phyloP scores from a whole-genome alignment of 2,329 filamentous ascomycete species.

The Verticillium longisporum region DNA sequence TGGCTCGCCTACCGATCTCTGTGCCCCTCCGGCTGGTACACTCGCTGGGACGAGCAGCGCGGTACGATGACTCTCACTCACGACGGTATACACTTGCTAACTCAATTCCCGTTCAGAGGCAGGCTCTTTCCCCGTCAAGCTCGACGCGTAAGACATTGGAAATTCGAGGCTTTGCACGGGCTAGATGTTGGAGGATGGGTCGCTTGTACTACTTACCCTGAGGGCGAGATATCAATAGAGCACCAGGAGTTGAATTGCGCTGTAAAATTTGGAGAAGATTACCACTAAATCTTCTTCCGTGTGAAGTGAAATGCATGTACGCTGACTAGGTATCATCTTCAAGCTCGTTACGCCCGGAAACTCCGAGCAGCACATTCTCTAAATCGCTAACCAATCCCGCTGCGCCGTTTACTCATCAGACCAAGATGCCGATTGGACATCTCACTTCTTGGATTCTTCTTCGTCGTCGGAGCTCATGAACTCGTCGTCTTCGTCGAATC shows the following conservation, averaged over 20 bases:
- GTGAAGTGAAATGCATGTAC: not conserved
- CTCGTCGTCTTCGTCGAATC: conserved; percentile 75
- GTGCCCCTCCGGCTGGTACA: conserved; percentile 90
- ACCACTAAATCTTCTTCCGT: not conserved
- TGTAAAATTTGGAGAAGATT: not conserved
- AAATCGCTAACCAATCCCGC: not conserved
- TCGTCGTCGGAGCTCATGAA: conserved; percentile 65
- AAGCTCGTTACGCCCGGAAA: not conserved
- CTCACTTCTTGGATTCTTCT: conserved; percentile 26
- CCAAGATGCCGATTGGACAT: not conserved
- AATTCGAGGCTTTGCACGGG: conserved; percentile 6
- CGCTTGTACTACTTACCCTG: conserved; percentile 29
- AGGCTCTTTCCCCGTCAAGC: conserved; percentile 61
- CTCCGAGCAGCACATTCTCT: not conserved
- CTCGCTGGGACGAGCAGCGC: conserved; percentile 96
- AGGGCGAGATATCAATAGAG: conserved; percentile 12
- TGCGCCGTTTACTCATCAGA: not conserved
- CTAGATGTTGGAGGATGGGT: conserved; percentile 10
- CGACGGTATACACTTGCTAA: conserved; percentile 4
- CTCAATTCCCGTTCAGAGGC: conserved; percentile 39
- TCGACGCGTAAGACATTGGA: conserved; percentile 45
- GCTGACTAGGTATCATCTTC: not conserved
- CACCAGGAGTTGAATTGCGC: not conserved
- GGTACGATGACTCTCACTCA: conserved; percentile 47
- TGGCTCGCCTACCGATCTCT: conserved; percentile 93